Evolutionary conservation across 23 red algal genomes (phyloP).

Genomic region (Gracilaria domingensis): DNA sequence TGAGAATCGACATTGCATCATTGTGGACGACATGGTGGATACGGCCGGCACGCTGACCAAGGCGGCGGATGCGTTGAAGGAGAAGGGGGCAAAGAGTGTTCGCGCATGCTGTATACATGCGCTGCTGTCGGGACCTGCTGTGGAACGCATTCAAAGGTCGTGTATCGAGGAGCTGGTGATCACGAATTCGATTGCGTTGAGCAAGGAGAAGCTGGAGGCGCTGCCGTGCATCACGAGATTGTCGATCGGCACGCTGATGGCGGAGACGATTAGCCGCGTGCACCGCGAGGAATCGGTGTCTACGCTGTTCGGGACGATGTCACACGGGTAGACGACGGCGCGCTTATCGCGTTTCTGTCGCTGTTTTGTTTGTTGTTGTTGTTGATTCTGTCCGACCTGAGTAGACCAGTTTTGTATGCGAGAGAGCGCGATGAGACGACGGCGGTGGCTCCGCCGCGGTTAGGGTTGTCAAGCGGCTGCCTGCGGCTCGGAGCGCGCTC

Average conservation of each 20-base stretch:
- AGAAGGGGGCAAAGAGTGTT: constrained; percentile 88
- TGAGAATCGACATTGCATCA: constrained; percentile 91
- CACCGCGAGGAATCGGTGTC: constrained; percentile 99
- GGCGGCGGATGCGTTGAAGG: constrained; percentile 89
- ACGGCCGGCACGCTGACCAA: constrained; percentile 97
- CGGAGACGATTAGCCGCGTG: constrained; percentile 95
- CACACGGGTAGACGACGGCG: neutral
- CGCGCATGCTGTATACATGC: constrained; percentile 94
- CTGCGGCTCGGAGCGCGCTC: neutral
- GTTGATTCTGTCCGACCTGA: no score
- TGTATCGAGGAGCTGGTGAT: constrained; percentile 94
- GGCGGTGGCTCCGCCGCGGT: no score
- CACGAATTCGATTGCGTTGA: constrained; percentile 93
- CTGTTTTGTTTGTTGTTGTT: neutral
- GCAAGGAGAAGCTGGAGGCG: constrained; percentile 72
- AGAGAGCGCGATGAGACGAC: no score
- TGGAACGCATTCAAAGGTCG: constrained; percentile 83
- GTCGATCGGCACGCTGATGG: constrained; percentile 85
- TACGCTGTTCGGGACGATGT: constrained; percentile 78
- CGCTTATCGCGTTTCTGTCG: neutral
- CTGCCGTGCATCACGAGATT: constrained; percentile 80
- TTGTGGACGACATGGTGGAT: constrained; percentile 99
- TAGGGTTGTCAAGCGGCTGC: neutral
- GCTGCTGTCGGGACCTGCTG: constrained; percentile 89
- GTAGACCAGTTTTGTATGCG: no score